phyloP scores from a whole-genome alignment of 2,329 filamentous ascomycete genomes.

The Ceratocystis colombiana region DNA sequence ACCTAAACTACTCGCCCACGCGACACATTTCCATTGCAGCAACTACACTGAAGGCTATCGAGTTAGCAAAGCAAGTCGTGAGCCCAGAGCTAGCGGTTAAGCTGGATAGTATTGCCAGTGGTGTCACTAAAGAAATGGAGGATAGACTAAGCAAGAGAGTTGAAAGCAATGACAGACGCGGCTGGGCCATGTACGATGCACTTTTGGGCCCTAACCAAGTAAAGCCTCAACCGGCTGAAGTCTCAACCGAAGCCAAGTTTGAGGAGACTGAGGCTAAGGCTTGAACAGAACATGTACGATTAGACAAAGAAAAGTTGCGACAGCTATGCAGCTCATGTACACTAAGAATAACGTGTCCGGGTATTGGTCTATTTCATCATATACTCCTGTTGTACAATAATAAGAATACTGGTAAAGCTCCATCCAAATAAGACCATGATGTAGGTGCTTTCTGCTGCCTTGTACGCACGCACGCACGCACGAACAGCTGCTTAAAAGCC shows the following conservation, averaged over 20 bases:
- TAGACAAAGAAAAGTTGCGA: constrained; percentile 15
- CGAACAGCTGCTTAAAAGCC: not conserved
- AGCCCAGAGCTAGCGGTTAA: constrained; percentile 32
- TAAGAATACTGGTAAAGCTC: not conserved
- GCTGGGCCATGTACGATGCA: constrained; percentile 25
- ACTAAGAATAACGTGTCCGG: not conserved
- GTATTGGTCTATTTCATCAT: not conserved
- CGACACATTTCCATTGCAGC: constrained; percentile 31
- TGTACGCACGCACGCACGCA: too few relatives aligned
- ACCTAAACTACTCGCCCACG: constrained; percentile 33
- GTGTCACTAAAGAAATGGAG: constrained; percentile 34
- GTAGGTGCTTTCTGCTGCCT: not conserved
- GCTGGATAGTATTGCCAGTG: constrained; percentile 36
- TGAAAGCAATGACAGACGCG: constrained; percentile 23
- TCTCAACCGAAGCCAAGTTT: not conserved
- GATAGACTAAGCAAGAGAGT: constrained; percentile 29
- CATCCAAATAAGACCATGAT: not conserved
- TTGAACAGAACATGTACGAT: constrained; percentile 10
- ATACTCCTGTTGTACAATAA: constrained; percentile 27
- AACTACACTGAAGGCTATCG: constrained; percentile 39
- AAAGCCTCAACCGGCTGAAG: not conserved
- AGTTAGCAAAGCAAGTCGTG: constrained; percentile 38
- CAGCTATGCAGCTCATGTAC: constrained; percentile 17
- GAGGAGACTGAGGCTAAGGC: constrained; percentile 6
- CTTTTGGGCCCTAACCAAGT: constrained; percentile 23